phyloP scores from a whole-genome alignment of 2,329 filamentous ascomycete species.

The Colletotrichum kahawae region DNA sequence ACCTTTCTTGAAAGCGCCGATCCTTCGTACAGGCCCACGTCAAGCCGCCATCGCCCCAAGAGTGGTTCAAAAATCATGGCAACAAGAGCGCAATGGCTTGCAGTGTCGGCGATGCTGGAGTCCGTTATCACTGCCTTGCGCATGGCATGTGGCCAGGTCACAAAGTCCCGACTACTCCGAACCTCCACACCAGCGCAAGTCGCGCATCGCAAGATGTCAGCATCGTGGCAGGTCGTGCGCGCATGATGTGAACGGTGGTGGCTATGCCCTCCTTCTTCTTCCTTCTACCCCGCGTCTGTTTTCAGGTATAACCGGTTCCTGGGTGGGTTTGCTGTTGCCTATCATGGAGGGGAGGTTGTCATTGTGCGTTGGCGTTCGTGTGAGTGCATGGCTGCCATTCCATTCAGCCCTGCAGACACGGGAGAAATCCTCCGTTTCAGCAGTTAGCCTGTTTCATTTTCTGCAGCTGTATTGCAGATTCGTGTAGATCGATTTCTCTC shows the following conservation, averaged over 20 bases:
- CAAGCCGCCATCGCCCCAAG: background rate
- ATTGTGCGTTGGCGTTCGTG: slow-evolving; percentile 1
- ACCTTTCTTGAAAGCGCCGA: background rate
- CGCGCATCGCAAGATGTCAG: background rate
- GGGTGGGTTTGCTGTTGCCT: background rate
- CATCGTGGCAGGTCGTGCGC: background rate
- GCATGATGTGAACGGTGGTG: background rate
- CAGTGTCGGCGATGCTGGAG: background rate
- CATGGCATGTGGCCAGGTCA: background rate
- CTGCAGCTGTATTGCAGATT: background rate
- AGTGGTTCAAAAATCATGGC: background rate
- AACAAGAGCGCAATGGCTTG: background rate
- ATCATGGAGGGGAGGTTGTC: background rate
- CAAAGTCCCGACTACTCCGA: background rate
- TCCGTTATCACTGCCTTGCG: background rate
- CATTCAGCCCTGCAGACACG: slow-evolving; percentile 14
- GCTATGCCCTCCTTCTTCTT: slow-evolving; percentile 10
- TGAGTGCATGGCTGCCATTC: background rate
- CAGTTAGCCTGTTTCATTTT: slow-evolving; percentile 11
- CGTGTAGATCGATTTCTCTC: background rate
- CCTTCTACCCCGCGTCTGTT: slow-evolving; percentile 11
- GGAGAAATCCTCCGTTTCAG: slow-evolving; percentile 1
- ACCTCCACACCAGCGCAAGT: background rate
- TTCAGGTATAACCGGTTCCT: background rate
- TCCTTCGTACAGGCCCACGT: background rate